Evolutionary conservation across 2,329 filamentous ascomycete genomes (phyloP), one percentile per base, ranked within the genome.

Genomic region (Colletotrichum filicis): DNA sequence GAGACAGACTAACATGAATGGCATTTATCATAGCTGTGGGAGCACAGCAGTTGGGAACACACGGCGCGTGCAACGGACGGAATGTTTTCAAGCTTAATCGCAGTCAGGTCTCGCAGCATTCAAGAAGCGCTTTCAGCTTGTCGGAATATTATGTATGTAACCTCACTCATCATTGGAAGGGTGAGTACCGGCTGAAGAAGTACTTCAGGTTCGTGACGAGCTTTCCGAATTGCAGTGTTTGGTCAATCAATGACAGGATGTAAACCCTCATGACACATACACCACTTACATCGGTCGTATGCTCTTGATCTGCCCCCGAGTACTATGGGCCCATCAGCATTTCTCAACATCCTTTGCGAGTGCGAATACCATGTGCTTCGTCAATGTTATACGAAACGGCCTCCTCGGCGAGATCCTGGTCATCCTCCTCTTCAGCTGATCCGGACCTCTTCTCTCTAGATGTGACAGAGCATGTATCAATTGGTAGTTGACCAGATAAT

Each of bases 241-340:
- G 91, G 86, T 92, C 89, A 92, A 86, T 92, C 89, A 92, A 79
- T 90, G 92, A 69, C 89, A 91, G 76, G 87, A 88, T 74, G 89
- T 91, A 78, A 73, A 83, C 75, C 19, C 16, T 61, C 26, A 12
- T 4, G 1, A 57, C 3, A 22, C 35, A 53, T 12, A 8, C 9
- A 16, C 8, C 9, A 16, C 4, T 42, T 7, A 30, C 49, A 53
- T 26, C 28, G 16, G 5, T 42, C 57, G 14, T 52, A 46, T 16
- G 9, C 52, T 65, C 4, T 57, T 19, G 14, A 24, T 11, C 12
- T 22, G 32, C 1, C 35, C 12, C 42, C 60, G 89, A 92, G 88
- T 93, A 91, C 79, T 89, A 92, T 80, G 91, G 93, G 76, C 85
- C 93, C 7, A 93, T 93, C 80, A 90, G 88, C 26, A 81, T 93